Conservation (phyloP, 805 yeast genomes). For the Saccharomycopsis javanensis region DNA sequence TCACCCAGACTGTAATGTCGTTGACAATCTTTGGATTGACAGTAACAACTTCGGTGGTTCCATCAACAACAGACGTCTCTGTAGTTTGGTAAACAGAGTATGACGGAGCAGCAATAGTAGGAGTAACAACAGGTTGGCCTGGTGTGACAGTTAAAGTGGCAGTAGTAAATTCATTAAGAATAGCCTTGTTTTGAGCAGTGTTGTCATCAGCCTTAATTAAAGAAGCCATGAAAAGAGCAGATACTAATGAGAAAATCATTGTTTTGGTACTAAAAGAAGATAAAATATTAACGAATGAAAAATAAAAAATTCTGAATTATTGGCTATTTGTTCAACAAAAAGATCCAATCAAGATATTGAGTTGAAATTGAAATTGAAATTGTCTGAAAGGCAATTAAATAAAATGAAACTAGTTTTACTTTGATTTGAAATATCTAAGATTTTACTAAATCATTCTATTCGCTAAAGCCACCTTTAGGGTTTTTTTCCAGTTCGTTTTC, state of each 20-base stretch:
- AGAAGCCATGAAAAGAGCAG: not conserved
- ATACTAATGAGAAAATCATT: not conserved
- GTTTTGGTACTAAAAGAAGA: not conserved
- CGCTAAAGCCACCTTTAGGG: constrained; percentile 1
- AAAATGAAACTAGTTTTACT: too few species aligned
- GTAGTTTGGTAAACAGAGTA: constrained; percentile 15
- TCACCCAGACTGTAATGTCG: constrained; percentile 11
- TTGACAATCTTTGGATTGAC: constrained; percentile 15
- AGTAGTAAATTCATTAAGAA: constrained; percentile 11
- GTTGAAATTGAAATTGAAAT: too few species aligned
- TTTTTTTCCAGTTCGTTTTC: not conserved
- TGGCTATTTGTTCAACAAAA: too few species aligned
- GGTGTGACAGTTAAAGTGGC: constrained; percentile 17
- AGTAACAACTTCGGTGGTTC: constrained; percentile 2
- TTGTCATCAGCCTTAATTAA: not conserved
- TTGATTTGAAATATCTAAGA: too few species aligned
- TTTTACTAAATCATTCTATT: too few species aligned
- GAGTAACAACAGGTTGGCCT: constrained; percentile 15
- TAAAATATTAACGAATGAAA: too few species aligned
- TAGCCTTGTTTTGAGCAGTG: constrained; percentile 14
- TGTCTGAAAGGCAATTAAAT: too few species aligned
- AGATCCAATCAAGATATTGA: too few species aligned
- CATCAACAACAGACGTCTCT: constrained; percentile 3
- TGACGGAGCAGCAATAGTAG: constrained; percentile 12
- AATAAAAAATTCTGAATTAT: too few species aligned